Conservation (phyloP, 495 filamentous ascomycete species). For the Penicillium pulvis region DNA sequence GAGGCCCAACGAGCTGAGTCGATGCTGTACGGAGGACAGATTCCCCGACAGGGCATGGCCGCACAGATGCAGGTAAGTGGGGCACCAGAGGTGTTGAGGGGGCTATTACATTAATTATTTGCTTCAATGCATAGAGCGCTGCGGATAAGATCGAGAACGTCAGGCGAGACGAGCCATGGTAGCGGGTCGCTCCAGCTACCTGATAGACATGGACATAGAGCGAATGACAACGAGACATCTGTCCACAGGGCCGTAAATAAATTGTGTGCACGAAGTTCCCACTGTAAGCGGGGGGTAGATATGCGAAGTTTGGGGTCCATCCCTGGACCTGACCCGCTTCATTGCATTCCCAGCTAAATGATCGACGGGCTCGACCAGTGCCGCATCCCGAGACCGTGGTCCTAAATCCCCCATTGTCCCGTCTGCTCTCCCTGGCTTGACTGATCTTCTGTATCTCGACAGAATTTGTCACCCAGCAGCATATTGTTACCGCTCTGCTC, state of each 20-base stretch:
- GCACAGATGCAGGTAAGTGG: conserved; percentile 39
- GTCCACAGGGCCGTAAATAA: background rate
- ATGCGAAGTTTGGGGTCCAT: background rate
- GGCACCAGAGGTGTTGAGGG: background rate
- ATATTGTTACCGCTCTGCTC: conserved; percentile 1
- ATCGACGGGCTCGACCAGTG: conserved; percentile 1
- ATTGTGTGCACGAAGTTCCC: no score
- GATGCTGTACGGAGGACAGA: conserved; percentile 33
- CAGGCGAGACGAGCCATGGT: conserved; percentile 16
- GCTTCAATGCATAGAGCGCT: conserved; percentile 27
- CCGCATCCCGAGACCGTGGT: background rate
- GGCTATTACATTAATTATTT: conserved; percentile 12
- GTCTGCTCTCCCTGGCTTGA: background rate
- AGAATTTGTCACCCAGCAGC: background rate
- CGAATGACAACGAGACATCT: conserved; percentile 2
- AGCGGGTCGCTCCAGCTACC: background rate
- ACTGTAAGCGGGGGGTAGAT: conserved; percentile 1
- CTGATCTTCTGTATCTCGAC: background rate
- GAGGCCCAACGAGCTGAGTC: conserved; percentile 38
- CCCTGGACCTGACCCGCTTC: conserved; percentile 5
- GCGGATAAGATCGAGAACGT: conserved; percentile 36
- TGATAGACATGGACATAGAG: background rate
- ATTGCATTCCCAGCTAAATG: background rate
- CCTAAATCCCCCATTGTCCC: background rate
- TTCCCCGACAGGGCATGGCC: conserved; percentile 31